A percentile compares a stretch with the other conserved stretches of the same genome.
phyloP scores from a whole-genome alignment of 2,329 filamentous ascomycete species.

The Tolypocladium nubicola region DNA sequence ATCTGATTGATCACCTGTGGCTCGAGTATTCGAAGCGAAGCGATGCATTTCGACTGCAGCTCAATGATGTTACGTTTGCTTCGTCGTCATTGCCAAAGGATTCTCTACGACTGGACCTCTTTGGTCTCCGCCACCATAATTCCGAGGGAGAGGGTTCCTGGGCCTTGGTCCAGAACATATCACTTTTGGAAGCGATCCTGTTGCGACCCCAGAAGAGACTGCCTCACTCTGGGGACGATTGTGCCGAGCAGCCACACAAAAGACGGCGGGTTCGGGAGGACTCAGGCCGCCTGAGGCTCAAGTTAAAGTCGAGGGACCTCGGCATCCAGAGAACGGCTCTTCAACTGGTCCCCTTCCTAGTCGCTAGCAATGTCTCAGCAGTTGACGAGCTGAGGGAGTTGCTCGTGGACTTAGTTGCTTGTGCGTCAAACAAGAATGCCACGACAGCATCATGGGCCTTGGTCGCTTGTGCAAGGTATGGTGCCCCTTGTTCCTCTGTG shows the following conservation, averaged over 20 bases:
- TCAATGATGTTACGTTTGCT: slow-evolving; percentile 63
- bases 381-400: slow-evolving; percentile 42
- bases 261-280: slow-evolving; percentile 32
- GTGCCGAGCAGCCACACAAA: slow-evolving; percentile 40
- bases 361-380: slow-evolving; percentile 33
- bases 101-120: slow-evolving; percentile 37
- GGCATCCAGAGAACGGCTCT: slow-evolving; percentile 39
- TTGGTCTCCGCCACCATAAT: slow-evolving; percentile 43
- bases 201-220: slow-evolving; percentile 13
- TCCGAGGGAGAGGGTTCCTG: slow-evolving; percentile 47
- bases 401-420: slow-evolving; percentile 45
- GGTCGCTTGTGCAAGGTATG: slow-evolving; percentile 68
- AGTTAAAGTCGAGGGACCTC: slow-evolving; percentile 32
- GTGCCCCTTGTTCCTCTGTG: neutral
- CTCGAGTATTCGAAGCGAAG: slow-evolving; percentile 65
- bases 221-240: slow-evolving; percentile 13
- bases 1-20: slow-evolving; percentile 62
- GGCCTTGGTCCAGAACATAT: slow-evolving; percentile 48
- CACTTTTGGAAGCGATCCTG: slow-evolving; percentile 43
- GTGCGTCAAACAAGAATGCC: slow-evolving; percentile 59
- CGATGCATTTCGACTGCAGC: slow-evolving; percentile 60
- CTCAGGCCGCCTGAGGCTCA: slow-evolving; percentile 36
- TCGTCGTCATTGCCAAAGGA: slow-evolving; percentile 29
- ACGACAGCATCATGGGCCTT: slow-evolving; percentile 70
- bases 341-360: slow-evolving; percentile 47